Evolutionary conservation across 2,329 filamentous ascomycete genomes (phyloP).

Genomic region (Arachnomyces sp.): DNA sequence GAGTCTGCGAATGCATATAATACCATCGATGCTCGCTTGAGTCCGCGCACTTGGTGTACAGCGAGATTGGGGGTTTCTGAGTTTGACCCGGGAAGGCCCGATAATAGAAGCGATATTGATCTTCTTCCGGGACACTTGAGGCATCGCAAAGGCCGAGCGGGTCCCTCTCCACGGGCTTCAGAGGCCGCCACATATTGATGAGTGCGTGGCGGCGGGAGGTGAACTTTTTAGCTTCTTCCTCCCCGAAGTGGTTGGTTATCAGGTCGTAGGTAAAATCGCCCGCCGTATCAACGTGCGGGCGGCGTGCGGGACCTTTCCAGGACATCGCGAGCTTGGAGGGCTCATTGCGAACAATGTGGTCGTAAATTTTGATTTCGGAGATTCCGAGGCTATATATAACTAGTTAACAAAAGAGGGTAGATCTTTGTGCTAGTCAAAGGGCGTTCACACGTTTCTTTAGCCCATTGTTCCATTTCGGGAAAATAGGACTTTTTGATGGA

Average conservation of each 20-base stretch:
- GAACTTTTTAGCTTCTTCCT: slow-evolving; percentile 37
- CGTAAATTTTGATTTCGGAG: slow-evolving; percentile 41
- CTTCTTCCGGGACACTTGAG: slow-evolving; percentile 41
- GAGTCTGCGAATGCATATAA: slow-evolving; percentile 45
- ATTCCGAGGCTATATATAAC: slow-evolving; percentile 30
- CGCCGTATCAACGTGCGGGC: slow-evolving; percentile 48
- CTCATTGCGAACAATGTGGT: slow-evolving; percentile 41
- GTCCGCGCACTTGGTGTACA: no score
- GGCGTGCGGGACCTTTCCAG: slow-evolving; percentile 43
- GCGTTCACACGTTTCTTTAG: slow-evolving; percentile 31
- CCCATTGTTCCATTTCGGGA: slow-evolving; percentile 39
- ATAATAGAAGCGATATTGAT: no score
- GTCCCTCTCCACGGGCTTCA: slow-evolving; percentile 45
- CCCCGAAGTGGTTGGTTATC: slow-evolving; percentile 38
- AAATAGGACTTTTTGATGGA: slow-evolving; percentile 38
- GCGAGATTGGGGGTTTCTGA: no score
- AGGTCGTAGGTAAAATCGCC: slow-evolving; percentile 37
- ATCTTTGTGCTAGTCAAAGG: no score
- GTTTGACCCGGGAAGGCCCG: no score
- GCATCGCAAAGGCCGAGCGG: slow-evolving; percentile 50
- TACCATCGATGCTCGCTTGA: slow-evolving; percentile 49
- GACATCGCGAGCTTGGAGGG: slow-evolving; percentile 23
- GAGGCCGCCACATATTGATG: slow-evolving; percentile 47
- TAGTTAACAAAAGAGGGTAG: not conserved
- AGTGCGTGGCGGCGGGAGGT: slow-evolving; percentile 41